Conservation (phyloP, 2,329 filamentous ascomycete species). For the Trichoderma breve region DNA sequence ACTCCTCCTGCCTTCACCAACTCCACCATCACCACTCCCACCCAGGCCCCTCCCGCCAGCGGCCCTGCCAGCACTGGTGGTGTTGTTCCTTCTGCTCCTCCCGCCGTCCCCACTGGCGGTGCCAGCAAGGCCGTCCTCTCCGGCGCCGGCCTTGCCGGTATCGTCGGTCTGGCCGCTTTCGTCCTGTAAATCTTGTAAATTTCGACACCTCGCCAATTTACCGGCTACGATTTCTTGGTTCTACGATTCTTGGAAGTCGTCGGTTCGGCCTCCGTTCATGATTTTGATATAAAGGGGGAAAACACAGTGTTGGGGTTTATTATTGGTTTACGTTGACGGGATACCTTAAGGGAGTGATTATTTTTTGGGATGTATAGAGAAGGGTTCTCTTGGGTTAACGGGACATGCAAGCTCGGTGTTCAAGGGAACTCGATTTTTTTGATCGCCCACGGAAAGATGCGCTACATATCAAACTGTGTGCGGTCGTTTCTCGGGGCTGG, state of each 20-base stretch:
- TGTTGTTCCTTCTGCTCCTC: conserved; percentile 31
- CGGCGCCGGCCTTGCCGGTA: conserved; percentile 58
- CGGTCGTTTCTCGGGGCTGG: conserved; percentile 21
- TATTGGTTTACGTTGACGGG: conserved; percentile 29
- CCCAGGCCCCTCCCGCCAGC: conserved; percentile 25
- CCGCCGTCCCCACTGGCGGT: conserved; percentile 49
- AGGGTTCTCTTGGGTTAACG: conserved; percentile 34
- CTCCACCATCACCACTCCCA: conserved; percentile 43
- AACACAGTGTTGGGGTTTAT: conserved; percentile 29
- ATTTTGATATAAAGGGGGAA: conserved; percentile 32
- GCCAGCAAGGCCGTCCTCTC: conserved; percentile 57
- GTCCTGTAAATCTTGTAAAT: conserved; percentile 52
- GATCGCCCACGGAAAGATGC: conserved; percentile 20
- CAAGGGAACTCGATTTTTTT: conserved; percentile 19
- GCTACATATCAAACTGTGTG: conserved; percentile 12
- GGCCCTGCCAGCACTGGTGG: conserved; percentile 23
- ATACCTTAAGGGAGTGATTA: conserved; percentile 22
- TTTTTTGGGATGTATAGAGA: conserved; percentile 37
- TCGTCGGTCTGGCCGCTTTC: conserved; percentile 59
- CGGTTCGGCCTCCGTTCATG: conserved; percentile 39
- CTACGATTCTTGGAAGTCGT: conserved; percentile 41
- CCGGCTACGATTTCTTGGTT: conserved; percentile 34
- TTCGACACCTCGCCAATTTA: conserved; percentile 36
- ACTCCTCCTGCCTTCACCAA: conserved; percentile 29
- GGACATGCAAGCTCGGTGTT: conserved; percentile 34